A percentile compares a stretch with the other conserved stretches of the same genome.
These are phyloP conservation scores for Acacia crassicarpa DNA, from an alignment of 306 rosid species.

Conservation along the genomic window DNA sequence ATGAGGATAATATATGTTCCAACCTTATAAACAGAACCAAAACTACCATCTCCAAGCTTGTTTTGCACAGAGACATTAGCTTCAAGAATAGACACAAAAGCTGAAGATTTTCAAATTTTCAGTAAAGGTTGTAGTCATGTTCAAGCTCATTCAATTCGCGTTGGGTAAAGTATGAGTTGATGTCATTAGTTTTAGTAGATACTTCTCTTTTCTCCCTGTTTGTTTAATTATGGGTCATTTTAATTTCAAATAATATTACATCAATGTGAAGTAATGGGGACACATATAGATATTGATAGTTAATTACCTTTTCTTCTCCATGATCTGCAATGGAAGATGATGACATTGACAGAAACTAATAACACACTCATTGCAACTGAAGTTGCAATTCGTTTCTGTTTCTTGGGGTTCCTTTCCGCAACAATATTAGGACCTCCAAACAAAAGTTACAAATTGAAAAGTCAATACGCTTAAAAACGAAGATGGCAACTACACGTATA, in stretches of 20 bases:
- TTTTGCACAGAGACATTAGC: slow-evolving; percentile 30
- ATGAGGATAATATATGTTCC: no score
- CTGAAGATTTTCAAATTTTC: slow-evolving; percentile 25
- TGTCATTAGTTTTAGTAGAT: neutral
- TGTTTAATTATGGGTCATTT: neutral
- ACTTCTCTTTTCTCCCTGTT: neutral
- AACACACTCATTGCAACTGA: neutral
- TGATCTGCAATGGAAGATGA: neutral
- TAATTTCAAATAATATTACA: neutral
- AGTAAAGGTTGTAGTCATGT: neutral
- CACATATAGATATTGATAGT: neutral
- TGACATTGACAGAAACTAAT: neutral
- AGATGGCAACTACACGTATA: no score
- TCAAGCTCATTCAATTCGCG: neutral
- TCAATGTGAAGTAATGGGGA: neutral
- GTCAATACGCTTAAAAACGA: no score
- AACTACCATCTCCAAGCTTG: slow-evolving; percentile 34
- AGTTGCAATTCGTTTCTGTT: neutral
- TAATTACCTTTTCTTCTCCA: neutral
- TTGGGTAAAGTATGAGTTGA: no score
- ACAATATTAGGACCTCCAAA: no score
- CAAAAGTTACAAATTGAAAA: no score
- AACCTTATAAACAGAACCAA: slow-evolving; percentile 38
- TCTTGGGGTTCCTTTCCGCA: neutral
- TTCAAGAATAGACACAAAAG: slow-evolving; percentile 4